Evolutionary conservation across 2,329 filamentous ascomycete genomes (phyloP).

Genomic region (Cladosporium sp.): DNA sequence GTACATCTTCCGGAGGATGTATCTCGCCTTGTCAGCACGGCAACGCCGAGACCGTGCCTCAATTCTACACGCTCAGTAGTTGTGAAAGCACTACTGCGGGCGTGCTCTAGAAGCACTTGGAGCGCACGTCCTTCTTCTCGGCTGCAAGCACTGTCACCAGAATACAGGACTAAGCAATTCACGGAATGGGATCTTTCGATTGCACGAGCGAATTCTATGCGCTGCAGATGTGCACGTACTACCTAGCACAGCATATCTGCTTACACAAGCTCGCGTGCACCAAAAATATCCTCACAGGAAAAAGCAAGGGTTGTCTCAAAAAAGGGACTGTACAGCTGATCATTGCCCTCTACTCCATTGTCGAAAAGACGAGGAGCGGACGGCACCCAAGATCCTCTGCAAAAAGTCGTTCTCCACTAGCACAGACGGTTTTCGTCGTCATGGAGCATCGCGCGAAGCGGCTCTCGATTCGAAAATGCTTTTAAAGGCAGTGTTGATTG

Average conservation of each 20-base stretch:
- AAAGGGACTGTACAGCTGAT: constrained; percentile 37
- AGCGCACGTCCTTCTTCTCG: not conserved
- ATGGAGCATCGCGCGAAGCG: constrained; percentile 39
- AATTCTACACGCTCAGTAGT: not conserved
- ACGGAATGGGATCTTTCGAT: not conserved
- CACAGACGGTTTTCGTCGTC: constrained; percentile 43
- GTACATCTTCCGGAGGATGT: no score
- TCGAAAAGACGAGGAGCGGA: constrained; percentile 26
- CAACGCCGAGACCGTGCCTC: not conserved
- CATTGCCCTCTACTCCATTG: constrained; percentile 41
- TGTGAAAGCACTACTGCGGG: no score
- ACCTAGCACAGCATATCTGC: not conserved
- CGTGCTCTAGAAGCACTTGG: not conserved
- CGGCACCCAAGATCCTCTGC: constrained; percentile 43
- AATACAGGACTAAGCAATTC: not conserved
- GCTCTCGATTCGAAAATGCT: constrained; percentile 44
- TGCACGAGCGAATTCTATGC: not conserved
- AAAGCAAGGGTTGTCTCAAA: no score
- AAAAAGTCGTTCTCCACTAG: constrained; percentile 37
- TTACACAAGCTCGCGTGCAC: not conserved
- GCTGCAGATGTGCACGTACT: not conserved
- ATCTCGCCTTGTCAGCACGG: not conserved
- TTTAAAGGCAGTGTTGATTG: constrained; percentile 39
- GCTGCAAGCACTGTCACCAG: not conserved
- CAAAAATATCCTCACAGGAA: not conserved